Evolutionary conservation across 495 filamentous ascomycete genomes (phyloP), one percentile per base, ranked within the genome.

Genomic region (Lineolata rhizophorae): DNA sequence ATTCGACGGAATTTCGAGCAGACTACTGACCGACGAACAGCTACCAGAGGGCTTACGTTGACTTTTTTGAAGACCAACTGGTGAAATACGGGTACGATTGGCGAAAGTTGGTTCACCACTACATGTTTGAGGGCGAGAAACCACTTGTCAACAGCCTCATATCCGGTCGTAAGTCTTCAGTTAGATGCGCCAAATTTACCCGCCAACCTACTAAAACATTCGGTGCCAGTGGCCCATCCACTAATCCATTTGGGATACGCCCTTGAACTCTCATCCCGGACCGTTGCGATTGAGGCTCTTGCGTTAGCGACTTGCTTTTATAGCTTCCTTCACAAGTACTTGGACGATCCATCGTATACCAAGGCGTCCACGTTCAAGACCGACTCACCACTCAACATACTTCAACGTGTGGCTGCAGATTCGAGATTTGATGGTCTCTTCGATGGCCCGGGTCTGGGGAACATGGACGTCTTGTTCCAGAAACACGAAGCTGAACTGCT

Each of bases 41-140:
- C 34, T 91, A 91, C 47, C 77, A 99, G 47, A 62, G 90, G 18
- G 83, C 85, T 3, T 94, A 71, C 45, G 55, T 94, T 13, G 79
- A 94, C 48, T 90, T 82, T 43, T 94, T 87, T 44, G 84, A 93
- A 46, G 84, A 94, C 48, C 63, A 76, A 37, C 52, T 94, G 27
- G 80, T 74, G 4, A 62, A 63, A 18, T 59, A 70, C 33, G 60
- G 64, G 22, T 94, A 92, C 52, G 66, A 87, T 49, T 94, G 84
- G 84, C 80, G 74, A 45, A 51, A 56, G 22, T 65, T 91, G 4
- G 57, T 90, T 2, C 55, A 65, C 2, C 66, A 87, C 31, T 92
- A 76, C 43, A 43, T 94, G 20, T 76, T 81, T 34, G 51, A 62
- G 10, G 84, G 77, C 6, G 58, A 76, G 19, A 56, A 80, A 45